These are phyloP conservation scores for Suillus occidentalis DNA, from an alignment of 768 basidiomycete species.

Conservation along the genomic window DNA sequence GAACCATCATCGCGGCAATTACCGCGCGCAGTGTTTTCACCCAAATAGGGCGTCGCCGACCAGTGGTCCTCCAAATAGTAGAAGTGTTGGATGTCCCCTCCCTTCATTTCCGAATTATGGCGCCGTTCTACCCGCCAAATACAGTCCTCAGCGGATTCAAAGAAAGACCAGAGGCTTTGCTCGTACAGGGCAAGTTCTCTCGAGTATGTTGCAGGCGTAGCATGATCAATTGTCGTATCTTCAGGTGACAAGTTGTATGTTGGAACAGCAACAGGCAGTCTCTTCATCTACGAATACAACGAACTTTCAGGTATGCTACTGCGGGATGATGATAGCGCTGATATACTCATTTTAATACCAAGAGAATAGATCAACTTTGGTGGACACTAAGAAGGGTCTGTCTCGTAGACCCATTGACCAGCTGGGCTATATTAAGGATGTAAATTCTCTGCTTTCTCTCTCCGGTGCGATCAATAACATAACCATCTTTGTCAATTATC, in stretches of 20 bases:
- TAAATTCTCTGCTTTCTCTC: slow-evolving; percentile 82
- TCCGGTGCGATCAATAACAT: slow-evolving; percentile 56
- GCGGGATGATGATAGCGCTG: neutral
- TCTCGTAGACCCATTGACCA: slow-evolving; percentile 80
- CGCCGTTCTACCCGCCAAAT: slow-evolving; percentile 31
- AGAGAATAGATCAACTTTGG: slow-evolving; percentile 30
- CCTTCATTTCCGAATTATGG: slow-evolving; percentile 19
- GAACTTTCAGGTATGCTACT: slow-evolving; percentile 36
- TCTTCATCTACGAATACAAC: slow-evolving; percentile 52
- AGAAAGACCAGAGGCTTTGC: slow-evolving; percentile 36
- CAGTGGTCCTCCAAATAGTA: too few species aligned
- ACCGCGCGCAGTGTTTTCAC: too few species aligned
- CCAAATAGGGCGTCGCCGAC: too few species aligned
- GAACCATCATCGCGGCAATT: too few species aligned
- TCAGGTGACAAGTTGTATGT: slow-evolving; percentile 61
- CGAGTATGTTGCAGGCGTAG: slow-evolving; percentile 8
- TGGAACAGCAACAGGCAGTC: slow-evolving; percentile 56
- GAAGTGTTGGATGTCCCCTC: neutral
- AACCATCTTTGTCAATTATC: neutral
- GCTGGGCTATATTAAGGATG: slow-evolving; percentile 79
- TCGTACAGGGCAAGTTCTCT: slow-evolving; percentile 25
- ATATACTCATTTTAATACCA: neutral
- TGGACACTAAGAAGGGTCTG: slow-evolving; percentile 68
- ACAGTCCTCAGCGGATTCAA: slow-evolving; percentile 33
- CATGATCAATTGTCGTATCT: neutral